Percentiles rank a stretch among this genome's conserved stretches.
Evolutionary conservation across 192 early-diverging fungal species (phyloP).

Genomic region (Linnemannia elongata): DNA sequence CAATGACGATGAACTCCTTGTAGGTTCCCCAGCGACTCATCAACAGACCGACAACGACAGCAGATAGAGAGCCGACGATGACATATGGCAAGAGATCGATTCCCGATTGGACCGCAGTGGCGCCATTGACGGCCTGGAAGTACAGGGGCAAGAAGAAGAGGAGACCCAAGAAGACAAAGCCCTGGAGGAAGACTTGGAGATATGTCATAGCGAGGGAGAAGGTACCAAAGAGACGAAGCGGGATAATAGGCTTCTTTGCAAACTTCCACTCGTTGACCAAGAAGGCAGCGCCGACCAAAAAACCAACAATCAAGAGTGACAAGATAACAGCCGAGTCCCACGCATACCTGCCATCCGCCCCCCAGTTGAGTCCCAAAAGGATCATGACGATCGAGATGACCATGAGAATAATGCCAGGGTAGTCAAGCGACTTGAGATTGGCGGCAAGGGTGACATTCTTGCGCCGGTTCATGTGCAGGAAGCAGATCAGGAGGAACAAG

Average conservation of each 20-base stretch:
- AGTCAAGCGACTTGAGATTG: constrained; percentile 46
- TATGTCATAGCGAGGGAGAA: constrained; percentile 74
- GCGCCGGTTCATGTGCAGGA: constrained; percentile 55
- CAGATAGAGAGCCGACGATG: constrained; percentile 32
- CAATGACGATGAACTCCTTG: constrained; percentile 49
- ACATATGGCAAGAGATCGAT: constrained; percentile 80
- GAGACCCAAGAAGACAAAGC: constrained; percentile 70
- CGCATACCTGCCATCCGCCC: constrained; percentile 71
- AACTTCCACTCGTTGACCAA: constrained; percentile 75
- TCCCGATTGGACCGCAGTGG: constrained; percentile 80
- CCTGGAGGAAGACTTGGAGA: constrained; percentile 70
- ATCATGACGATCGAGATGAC: constrained; percentile 71
- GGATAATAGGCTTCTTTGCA: constrained; percentile 84
- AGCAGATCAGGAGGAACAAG: constrained; percentile 30
- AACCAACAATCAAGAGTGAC: constrained; percentile 68
- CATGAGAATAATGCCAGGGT: constrained; percentile 49
- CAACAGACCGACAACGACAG: constrained; percentile 29
- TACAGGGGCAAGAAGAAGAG: constrained; percentile 84
- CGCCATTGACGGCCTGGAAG: constrained; percentile 85
- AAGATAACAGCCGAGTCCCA: constrained; percentile 75
- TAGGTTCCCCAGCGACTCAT: constrained; percentile 56
- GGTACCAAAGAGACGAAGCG: constrained; percentile 72
- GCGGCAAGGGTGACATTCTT: constrained; percentile 51
- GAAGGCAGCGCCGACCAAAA: constrained; percentile 68
- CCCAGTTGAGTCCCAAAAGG: constrained; percentile 81